Percentiles rank a stretch among this genome's conserved stretches.
Conservation (phyloP, 352 stramenopile species). For the Peronospora destructor region DNA sequence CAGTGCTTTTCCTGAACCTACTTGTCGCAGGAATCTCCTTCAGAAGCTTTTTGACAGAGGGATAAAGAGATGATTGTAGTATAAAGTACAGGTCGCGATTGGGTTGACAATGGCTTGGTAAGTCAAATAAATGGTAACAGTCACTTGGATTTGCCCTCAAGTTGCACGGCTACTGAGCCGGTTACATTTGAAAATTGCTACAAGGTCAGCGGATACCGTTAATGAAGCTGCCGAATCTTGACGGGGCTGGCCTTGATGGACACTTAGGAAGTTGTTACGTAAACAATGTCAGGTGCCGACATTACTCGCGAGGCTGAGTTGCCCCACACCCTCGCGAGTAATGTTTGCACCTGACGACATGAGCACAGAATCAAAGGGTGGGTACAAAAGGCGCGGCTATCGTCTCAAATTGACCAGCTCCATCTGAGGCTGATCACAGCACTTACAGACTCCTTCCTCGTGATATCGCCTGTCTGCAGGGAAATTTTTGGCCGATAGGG, state of each 20-base stretch:
- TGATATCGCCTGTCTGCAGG: background rate
- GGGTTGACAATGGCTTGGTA: slow-evolving; percentile 1
- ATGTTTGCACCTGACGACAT: slow-evolving; percentile 6
- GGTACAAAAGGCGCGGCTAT: slow-evolving; percentile 11
- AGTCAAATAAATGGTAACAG: background rate
- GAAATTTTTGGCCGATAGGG: too few relatives aligned
- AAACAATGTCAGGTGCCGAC: too few relatives aligned
- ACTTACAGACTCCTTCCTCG: background rate
- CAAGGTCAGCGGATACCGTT: background rate
- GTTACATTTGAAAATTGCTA: background rate
- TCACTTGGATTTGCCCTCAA: slow-evolving; percentile 11
- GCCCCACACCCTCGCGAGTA: too few relatives aligned
- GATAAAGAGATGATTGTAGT: too few relatives aligned
- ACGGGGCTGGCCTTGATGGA: background rate
- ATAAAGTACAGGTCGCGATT: background rate
- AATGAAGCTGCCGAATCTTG: background rate
- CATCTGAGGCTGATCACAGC: slow-evolving; percentile 12
- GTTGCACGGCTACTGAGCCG: background rate
- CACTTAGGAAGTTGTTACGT: background rate
- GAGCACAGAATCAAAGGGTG: slow-evolving; percentile 8
- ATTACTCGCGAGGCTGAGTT: too few relatives aligned
- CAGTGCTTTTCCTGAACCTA: slow-evolving; percentile 4
- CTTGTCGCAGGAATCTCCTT: slow-evolving; percentile 16
- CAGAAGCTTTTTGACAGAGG: background rate
- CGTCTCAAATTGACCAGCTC: slow-evolving; percentile 10